phyloP scores from a whole-genome alignment of 768 basidiomycete genomes.

The Xerocomellus amylosporus region DNA sequence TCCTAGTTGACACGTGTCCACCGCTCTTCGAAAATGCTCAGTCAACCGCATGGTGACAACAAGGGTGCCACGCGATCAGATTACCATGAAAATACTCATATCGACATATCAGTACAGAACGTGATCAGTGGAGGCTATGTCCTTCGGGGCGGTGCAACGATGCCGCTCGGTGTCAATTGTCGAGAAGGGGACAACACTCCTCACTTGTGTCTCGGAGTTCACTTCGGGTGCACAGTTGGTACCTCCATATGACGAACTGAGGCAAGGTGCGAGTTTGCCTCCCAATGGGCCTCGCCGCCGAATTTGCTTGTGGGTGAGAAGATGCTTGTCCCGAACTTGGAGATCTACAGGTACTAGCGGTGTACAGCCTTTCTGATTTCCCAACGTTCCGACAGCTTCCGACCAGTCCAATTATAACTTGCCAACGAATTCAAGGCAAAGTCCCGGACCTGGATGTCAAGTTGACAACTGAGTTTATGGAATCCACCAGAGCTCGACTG shows the following conservation, averaged over 20 bases:
- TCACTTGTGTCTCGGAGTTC: not conserved
- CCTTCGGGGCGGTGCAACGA: not conserved
- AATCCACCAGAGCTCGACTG: not conserved
- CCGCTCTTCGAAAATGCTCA: not conserved
- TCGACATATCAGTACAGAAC: not conserved
- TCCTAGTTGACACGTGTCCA: not conserved
- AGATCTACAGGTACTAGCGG: conserved; percentile 17
- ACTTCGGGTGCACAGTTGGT: not conserved
- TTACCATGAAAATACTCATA: conserved; percentile 2
- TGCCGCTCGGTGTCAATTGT: conserved; percentile 8
- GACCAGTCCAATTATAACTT: not conserved
- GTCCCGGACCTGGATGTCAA: not conserved
- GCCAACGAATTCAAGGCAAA: not conserved
- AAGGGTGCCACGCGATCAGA: not conserved
- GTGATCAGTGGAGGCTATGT: conserved; percentile 7
- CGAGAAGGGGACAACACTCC: conserved; percentile 13
- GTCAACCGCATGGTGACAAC: conserved; percentile 1
- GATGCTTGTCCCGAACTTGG: not conserved
- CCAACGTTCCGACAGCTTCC: conserved; percentile 7
- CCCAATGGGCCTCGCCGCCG: not conserved
- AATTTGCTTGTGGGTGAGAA: not conserved
- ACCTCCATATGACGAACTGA: not conserved
- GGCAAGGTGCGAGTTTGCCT: not conserved
- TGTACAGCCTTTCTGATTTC: conserved; percentile 18
- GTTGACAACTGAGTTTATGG: not conserved